A percentile compares a stretch with the other conserved stretches of the same genome.
These are phyloP conservation scores for Tirmania nivea DNA, from an alignment of 495 filamentous ascomycete species.

Conservation along the genomic window DNA sequence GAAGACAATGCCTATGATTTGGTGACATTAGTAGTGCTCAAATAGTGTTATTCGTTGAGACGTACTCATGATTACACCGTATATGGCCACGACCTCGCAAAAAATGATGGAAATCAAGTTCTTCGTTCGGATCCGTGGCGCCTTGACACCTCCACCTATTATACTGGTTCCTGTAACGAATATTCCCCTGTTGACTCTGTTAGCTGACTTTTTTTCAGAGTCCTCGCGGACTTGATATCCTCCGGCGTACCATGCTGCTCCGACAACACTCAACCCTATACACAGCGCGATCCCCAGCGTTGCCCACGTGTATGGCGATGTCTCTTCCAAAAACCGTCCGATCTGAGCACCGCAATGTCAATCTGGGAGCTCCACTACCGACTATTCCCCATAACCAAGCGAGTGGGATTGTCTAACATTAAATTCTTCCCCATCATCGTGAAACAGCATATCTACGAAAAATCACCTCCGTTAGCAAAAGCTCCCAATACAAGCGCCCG, in stretches of 20 bases:
- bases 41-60: not conserved
- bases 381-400: too few relatives aligned
- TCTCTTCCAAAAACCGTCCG: constrained; percentile 78
- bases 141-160: constrained; percentile 83
- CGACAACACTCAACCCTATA: constrained; percentile 85
- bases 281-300: constrained; percentile 77
- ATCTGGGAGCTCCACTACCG: too few relatives aligned
- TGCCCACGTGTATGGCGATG: constrained; percentile 90
- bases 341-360: constrained; percentile 25
- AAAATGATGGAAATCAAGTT: constrained; percentile 99
- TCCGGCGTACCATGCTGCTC: constrained; percentile 72
- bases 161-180: constrained; percentile 98
- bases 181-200: constrained; percentile 51
- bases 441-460: constrained; percentile 80
- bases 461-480: too few relatives aligned
- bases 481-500: too few relatives aligned
- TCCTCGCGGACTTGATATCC: too few relatives aligned
- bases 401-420: constrained; percentile 39
- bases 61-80: constrained; percentile 89
- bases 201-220: too few relatives aligned
- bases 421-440: constrained; percentile 84
- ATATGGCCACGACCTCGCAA: constrained; percentile 99
- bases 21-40: not conserved
- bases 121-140: constrained; percentile 93
- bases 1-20: constrained; percentile 50